Evolutionary conservation across 768 basidiomycete genomes (phyloP).

Genomic region (Termitomyces sp.): DNA sequence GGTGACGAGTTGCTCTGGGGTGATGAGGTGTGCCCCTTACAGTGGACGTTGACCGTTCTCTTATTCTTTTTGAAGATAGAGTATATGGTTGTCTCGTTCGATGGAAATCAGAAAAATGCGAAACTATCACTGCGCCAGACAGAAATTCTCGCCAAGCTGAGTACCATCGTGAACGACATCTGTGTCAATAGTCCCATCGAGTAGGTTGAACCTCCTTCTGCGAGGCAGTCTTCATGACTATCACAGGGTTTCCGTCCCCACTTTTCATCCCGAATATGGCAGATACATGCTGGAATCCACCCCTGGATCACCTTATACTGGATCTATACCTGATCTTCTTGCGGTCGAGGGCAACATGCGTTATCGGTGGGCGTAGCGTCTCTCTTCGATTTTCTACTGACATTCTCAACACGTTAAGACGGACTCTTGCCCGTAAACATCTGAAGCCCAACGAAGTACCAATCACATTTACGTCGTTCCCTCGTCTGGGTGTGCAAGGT

Average conservation of each 20-base stretch:
- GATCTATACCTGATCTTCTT: slow-evolving; percentile 78
- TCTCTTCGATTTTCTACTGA: neutral
- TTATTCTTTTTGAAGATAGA: slow-evolving; percentile 58
- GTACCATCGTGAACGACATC: slow-evolving; percentile 61
- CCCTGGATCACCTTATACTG: slow-evolving; percentile 92
- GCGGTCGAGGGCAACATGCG: slow-evolving; percentile 95
- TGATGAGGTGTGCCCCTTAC: slow-evolving; percentile 71
- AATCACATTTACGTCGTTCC: slow-evolving; percentile 92
- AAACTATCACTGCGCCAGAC: slow-evolving; percentile 91
- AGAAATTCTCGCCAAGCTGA: slow-evolving; percentile 83
- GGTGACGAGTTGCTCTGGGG: slow-evolving; percentile 97
- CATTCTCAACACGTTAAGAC: slow-evolving; percentile 36
- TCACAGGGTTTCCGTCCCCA: slow-evolving; percentile 67
- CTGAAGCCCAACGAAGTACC: slow-evolving; percentile 85
- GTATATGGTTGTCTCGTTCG: slow-evolving; percentile 90
- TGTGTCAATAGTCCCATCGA: slow-evolving; percentile 50
- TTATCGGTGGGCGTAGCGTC: slow-evolving; percentile 53
- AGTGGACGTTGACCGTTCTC: neutral
- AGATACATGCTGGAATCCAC: slow-evolving; percentile 99
- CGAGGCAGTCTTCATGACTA: neutral
- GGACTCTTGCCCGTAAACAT: slow-evolving; percentile 76
- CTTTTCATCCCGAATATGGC: slow-evolving; percentile 97
- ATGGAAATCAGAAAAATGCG: slow-evolving; percentile 73
- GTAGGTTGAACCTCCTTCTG: slow-evolving; percentile 31
- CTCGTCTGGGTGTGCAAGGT: slow-evolving; percentile 82